A percentile compares a stretch with the other conserved stretches of the same genome.
These are phyloP conservation scores for Arabidopsis lyrata DNA, from an alignment of 441 rosid genomes.

Conservation along the genomic window DNA sequence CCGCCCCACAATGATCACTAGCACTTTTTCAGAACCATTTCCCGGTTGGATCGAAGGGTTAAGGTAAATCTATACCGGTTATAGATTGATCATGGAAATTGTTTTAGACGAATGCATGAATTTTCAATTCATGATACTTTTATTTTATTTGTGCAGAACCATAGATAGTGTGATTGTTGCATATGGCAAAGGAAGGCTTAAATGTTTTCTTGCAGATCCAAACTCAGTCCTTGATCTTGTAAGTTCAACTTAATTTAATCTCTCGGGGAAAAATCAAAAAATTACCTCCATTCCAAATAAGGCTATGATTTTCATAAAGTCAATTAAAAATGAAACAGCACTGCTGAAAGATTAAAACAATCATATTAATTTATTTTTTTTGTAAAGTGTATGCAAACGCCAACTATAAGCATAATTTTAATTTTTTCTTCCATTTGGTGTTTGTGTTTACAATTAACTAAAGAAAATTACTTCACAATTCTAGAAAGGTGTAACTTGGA, in stretches of 20 bases:
- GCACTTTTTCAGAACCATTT: slow-evolving; percentile 64
- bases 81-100: not conserved
- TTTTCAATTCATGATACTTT: not conserved
- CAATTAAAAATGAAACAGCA: no score
- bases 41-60: slow-evolving; percentile 71
- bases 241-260: slow-evolving; percentile 36
- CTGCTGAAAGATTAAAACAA: no score
- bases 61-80: slow-evolving; percentile 45
- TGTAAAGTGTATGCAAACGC: not conserved
- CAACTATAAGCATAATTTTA: not conserved
- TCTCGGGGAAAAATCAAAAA: no score
- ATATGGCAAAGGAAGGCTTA: slow-evolving; percentile 77
- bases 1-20: slow-evolving; percentile 61
- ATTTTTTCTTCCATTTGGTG: not conserved
- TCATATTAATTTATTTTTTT: no score
- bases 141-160: slow-evolving; percentile 55
- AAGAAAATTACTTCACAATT: not conserved
- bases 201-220: slow-evolving; percentile 74
- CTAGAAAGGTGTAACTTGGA: not conserved
- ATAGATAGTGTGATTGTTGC: slow-evolving; percentile 83
- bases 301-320: no score
- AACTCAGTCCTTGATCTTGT: slow-evolving; percentile 69
- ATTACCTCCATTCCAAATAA: no score
- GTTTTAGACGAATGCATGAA: not conserved
- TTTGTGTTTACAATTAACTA: not conserved